phyloP scores from a whole-genome alignment of 345 rosid genomes.

The Eucalyptus melliodora region DNA sequence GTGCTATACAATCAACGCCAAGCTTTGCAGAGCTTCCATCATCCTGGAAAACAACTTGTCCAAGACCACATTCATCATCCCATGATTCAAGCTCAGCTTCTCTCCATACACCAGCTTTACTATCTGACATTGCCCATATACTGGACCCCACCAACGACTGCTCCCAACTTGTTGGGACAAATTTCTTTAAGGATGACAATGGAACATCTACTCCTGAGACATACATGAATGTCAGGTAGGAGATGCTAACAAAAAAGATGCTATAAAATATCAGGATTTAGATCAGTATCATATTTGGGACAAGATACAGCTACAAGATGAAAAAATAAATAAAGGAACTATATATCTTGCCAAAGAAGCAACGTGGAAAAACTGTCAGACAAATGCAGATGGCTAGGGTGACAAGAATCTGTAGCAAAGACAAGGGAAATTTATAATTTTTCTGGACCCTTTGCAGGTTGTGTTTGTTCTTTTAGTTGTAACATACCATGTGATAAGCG shows the following conservation, averaged over 20 bases:
- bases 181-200: conserved; percentile 62
- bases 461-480: neutral
- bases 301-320: neutral
- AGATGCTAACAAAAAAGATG: neutral
- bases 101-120: conserved; percentile 53
- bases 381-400: neutral
- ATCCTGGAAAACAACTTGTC: conserved; percentile 62
- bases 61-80: conserved; percentile 54
- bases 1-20: conserved; percentile 41
- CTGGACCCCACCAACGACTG: conserved; percentile 73
- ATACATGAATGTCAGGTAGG: neutral
- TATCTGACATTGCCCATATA: conserved; percentile 64
- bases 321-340: neutral
- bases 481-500: conserved; percentile 92
- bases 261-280: neutral
- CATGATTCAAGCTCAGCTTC: conserved; percentile 89
- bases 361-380: neutral
- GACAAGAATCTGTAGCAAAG: neutral
- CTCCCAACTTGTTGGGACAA: conserved; percentile 49
- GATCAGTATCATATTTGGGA: neutral
- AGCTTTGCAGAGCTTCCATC: conserved; percentile 56
- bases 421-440: neutral
- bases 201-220: conserved; percentile 68
- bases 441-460: neutral
- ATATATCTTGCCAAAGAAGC: neutral